Evolutionary conservation across 2,329 filamentous ascomycete genomes (phyloP).

Genomic region (Botryosphaeria dothidea): DNA sequence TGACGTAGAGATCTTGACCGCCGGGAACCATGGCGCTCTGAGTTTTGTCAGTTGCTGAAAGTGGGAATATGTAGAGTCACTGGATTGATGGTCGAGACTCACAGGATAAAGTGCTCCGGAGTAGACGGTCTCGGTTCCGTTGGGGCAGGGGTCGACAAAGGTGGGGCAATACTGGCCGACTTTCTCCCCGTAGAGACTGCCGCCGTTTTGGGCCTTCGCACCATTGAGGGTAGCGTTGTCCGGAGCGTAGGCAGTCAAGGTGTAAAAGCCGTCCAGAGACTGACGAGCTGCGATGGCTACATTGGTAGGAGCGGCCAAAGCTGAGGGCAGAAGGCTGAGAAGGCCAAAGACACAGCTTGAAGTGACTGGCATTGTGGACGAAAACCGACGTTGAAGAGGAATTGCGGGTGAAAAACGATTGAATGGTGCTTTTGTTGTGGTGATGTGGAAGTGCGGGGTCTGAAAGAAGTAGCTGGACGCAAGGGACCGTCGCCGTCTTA

Average conservation of each 20-base stretch:
- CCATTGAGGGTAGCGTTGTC: slow-evolving; percentile 22
- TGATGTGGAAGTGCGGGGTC: neutral
- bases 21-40: slow-evolving; percentile 23
- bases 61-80: no score
- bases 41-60: neutral
- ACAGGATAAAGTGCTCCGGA: slow-evolving; percentile 22
- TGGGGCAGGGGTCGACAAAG: slow-evolving; percentile 21
- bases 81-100: neutral
- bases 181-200: slow-evolving; percentile 21
- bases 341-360: neutral
- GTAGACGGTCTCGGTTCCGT: slow-evolving; percentile 25
- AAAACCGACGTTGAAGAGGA: neutral
- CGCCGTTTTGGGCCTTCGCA: slow-evolving; percentile 23
- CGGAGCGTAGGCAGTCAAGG: slow-evolving; percentile 23
- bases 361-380: neutral
- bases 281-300: neutral
- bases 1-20: slow-evolving; percentile 27
- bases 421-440: neutral
- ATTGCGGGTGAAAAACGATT: neutral
- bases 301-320: neutral
- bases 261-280: slow-evolving; percentile 9
- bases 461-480: neutral
- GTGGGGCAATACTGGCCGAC: slow-evolving; percentile 23
- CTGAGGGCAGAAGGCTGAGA: neutral
- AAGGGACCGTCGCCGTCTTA: neutral